These are phyloP conservation scores for Fusarium burgessii DNA, from an alignment of 2,329 filamentous ascomycete genomes.

Conservation along the genomic window DNA sequence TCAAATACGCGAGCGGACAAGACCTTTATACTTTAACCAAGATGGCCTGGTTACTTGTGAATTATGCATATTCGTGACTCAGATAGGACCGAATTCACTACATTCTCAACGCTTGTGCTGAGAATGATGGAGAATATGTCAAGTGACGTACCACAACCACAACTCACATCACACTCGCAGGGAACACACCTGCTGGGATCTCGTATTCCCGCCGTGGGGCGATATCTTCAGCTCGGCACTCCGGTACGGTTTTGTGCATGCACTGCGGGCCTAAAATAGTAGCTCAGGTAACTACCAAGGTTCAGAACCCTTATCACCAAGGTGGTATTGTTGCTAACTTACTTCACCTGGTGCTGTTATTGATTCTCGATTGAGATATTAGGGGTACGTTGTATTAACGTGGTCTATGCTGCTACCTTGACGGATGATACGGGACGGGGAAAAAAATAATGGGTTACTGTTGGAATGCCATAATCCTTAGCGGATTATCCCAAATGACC, in stretches of 20 bases:
- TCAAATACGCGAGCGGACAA: conserved; percentile 7
- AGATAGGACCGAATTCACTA: conserved; percentile 30
- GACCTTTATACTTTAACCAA: conserved; percentile 30
- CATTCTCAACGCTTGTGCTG: conserved; percentile 32
- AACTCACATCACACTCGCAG: not conserved
- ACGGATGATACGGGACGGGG: conserved; percentile 1
- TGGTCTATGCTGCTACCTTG: conserved; percentile 20
- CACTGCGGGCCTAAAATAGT: conserved; percentile 27
- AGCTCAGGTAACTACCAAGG: conserved; percentile 1
- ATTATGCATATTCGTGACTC: conserved; percentile 5
- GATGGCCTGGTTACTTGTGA: not conserved
- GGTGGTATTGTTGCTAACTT: not conserved
- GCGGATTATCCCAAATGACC: conserved; percentile 1
- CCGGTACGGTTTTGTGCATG: conserved; percentile 17
- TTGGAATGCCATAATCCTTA: conserved; percentile 25
- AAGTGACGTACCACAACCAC: conserved; percentile 44
- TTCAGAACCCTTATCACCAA: conserved; percentile 7
- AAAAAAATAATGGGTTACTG: not conserved
- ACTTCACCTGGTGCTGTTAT: not conserved
- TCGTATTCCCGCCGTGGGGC: conserved; percentile 41
- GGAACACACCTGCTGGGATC: conserved; percentile 15
- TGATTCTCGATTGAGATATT: conserved; percentile 4
- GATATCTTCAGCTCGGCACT: conserved; percentile 26
- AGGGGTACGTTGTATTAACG: conserved; percentile 23
- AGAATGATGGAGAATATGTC: conserved; percentile 27